Percentiles rank a stretch among this genome's conserved stretches.
Evolutionary conservation across 1,284 basidiomycete genomes (phyloP).

Genomic region (Porogramme epimiltina): DNA sequence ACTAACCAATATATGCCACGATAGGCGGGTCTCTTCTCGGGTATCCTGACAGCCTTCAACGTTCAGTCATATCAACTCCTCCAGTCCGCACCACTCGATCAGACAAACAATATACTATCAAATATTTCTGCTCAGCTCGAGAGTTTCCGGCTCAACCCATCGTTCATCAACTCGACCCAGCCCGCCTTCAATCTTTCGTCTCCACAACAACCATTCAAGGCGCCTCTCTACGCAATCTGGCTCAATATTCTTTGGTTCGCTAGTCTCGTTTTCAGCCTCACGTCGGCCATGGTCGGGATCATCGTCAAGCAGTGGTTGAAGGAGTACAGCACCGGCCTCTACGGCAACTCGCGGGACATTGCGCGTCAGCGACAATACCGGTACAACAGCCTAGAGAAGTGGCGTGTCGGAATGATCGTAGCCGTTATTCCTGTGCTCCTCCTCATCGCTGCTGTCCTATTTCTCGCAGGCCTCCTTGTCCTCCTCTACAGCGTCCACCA

Average conservation of each 20-base stretch:
- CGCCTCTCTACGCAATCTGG: conserved; percentile 4
- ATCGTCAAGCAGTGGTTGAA: conserved; percentile 14
- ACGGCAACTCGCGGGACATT: not conserved
- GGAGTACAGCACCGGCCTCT: conserved; percentile 10
- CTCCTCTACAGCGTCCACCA: conserved; percentile 8
- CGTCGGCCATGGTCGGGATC: conserved; percentile 18
- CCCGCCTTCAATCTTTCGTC: not conserved
- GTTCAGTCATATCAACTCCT: not conserved
- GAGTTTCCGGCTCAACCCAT: not conserved
- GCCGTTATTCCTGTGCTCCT: not conserved
- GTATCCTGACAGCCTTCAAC: conserved; percentile 1
- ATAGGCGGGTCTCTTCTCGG: conserved; percentile 5
- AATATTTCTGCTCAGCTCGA: not conserved
- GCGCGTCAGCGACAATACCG: conserved; percentile 24
- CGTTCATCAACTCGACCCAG: not conserved
- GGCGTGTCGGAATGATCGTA: conserved; percentile 29
- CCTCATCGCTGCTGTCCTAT: conserved; percentile 27
- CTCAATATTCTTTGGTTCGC: conserved; percentile 12
- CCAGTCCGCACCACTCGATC: not conserved
- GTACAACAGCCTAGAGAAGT: conserved; percentile 27
- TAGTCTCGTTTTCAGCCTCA: conserved; percentile 19
- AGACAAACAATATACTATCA: not conserved
- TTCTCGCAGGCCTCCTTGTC: conserved; percentile 28
- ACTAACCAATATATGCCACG: too few relatives aligned
- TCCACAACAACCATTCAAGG: not conserved